These are phyloP conservation scores for Candida mesenterica DNA, from an alignment of 1,139 yeast genomes.

Conservation along the genomic window DNA sequence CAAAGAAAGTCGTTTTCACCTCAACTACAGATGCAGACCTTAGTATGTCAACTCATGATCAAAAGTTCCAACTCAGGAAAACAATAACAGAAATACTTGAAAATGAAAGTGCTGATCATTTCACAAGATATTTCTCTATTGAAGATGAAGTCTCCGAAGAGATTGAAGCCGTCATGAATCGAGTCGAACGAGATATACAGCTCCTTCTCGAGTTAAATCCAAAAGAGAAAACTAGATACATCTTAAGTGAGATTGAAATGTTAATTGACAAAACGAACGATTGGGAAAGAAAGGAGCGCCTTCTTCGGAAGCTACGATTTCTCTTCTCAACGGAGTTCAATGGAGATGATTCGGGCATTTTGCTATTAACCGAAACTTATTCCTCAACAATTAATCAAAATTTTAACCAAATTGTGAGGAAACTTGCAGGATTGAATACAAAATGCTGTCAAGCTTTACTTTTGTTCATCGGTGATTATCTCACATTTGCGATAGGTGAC, in stretches of 20 bases:
- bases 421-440: neutral
- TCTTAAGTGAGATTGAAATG: neutral
- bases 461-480: constrained; percentile 8
- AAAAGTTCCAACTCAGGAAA: no score
- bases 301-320: constrained; percentile 2
- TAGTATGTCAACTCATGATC: no score
- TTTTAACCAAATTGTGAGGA: constrained; percentile 4
- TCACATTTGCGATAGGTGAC: constrained; percentile 5
- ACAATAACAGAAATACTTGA: no score
- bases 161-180: neutral
- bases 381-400: neutral
- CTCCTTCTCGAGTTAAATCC: neutral
- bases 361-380: neutral
- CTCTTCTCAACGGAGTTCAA: constrained; percentile 3
- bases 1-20: no score
- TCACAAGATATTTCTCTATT: no score
- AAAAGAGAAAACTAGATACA: neutral
- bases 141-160: neutral
- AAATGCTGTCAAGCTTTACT: neutral
- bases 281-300: neutral
- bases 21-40: no score
- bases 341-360: neutral
- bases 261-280: neutral
- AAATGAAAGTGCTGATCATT: no score
- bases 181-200: neutral